Evolutionary conservation across 352 stramenopile genomes (phyloP), one percentile per base, ranked within the genome.

Genomic region (Phytophthora nicotianae): DNA sequence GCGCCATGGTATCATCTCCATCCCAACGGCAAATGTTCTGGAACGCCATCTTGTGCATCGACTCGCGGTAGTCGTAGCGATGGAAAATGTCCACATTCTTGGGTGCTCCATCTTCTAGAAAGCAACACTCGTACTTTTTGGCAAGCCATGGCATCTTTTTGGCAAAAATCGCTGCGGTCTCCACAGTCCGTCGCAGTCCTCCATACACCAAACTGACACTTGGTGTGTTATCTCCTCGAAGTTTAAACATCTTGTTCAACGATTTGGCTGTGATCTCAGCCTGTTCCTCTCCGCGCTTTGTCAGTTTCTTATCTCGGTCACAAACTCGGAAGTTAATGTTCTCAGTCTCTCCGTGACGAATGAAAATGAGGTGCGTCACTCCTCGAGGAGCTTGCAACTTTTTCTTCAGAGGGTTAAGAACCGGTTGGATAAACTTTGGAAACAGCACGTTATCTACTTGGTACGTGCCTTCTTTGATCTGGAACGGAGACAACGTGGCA

Each of bases 241-340:
- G 50, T 40, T 68, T 72, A 5, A 94, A 75, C 54, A 84, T 73
- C n/a, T 77, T 72, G 5, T 61, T 70, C 17, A 95, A 29, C 38
- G 73, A 78, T 14, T 70, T 65, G 2, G 83, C 83, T 0, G 81
- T 90, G 33, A 77, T 62, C 23, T 78, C 63, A 0, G 83, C 83
- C 35, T 91, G 81, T 35, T 87, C 72, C 38, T 79, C 70, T 19
- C 86, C 83, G 6, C 77, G 72, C 19, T 72, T 62, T 4, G 86
- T 93, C 20, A 95, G 66, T 40, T 68, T 75, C 57, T 95, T 95
- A 43, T 95, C 83, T 20, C 72, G 72, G 53, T 95, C 86, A 14
- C 69, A 71, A 2, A 91, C 82, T 19, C 80, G 68, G 41, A 95
- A 95, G 46, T 93, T 84, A n/a, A 93, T 91, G 61, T 95, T 95